phyloP scores from a whole-genome alignment of 2,329 filamentous ascomycete species.

The Orbilia ellipsospora region DNA sequence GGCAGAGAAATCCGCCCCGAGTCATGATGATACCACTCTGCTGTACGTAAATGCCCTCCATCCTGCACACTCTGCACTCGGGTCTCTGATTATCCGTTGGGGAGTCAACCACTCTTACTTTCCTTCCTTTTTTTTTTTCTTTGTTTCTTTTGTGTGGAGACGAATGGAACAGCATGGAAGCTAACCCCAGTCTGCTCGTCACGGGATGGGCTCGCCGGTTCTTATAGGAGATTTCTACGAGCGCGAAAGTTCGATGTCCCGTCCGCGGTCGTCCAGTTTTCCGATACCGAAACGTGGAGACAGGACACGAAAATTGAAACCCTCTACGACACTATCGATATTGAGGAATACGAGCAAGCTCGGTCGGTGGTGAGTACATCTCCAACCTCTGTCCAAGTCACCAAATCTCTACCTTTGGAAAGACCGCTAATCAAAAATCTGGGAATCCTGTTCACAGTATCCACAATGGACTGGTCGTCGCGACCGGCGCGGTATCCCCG shows the following conservation, averaged over 20 bases:
- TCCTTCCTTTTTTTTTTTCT: neutral
- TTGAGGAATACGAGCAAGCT: slow-evolving; percentile 84
- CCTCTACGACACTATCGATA: slow-evolving; percentile 86
- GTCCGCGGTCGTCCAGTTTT: slow-evolving; percentile 85
- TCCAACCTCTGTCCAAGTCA: neutral
- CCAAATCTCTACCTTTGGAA: neutral
- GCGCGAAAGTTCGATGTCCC: slow-evolving; percentile 82
- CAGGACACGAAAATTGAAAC: slow-evolving; percentile 79
- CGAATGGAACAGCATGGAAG: slow-evolving; percentile 57
- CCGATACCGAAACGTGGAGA: slow-evolving; percentile 88
- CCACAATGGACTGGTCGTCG: slow-evolving; percentile 94
- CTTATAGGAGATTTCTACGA: slow-evolving; percentile 79
- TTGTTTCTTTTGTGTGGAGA: slow-evolving; percentile 27
- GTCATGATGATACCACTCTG: slow-evolving; percentile 66
- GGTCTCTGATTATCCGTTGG: too few species aligned
- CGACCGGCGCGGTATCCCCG: slow-evolving; percentile 88
- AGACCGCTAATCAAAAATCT: slow-evolving; percentile 12
- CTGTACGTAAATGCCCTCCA: slow-evolving; percentile 61
- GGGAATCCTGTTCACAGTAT: slow-evolving; percentile 69
- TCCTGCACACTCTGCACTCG: neutral
- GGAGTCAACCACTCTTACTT: too few species aligned
- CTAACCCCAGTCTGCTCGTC: slow-evolving; percentile 45
- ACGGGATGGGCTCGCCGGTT: slow-evolving; percentile 37
- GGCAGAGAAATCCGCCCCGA: slow-evolving; percentile 61
- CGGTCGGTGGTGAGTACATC: slow-evolving; percentile 73